A percentile compares a stretch with the other conserved stretches of the same genome.
These are phyloP conservation scores for Ophiostoma populinum DNA, from an alignment of 2,329 filamentous ascomycete genomes.

Conservation along the genomic window DNA sequence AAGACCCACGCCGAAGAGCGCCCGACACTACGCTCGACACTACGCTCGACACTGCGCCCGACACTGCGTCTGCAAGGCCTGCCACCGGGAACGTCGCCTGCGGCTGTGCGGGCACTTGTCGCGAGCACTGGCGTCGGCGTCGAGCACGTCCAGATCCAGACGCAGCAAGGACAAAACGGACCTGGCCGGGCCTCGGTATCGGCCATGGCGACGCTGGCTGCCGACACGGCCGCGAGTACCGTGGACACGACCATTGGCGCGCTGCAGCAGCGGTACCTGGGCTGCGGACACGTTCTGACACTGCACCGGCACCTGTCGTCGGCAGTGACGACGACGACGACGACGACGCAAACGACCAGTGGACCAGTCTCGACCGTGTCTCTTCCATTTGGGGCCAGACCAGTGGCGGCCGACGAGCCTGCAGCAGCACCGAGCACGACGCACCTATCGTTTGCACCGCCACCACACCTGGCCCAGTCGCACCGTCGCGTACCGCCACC, in stretches of 20 bases:
- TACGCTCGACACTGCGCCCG: too few relatives aligned
- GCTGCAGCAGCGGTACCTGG: constrained; percentile 70
- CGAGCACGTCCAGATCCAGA: constrained; percentile 56
- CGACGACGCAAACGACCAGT: neutral
- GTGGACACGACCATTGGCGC: constrained; percentile 66
- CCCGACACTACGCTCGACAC: too few relatives aligned
- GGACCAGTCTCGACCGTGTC: too few relatives aligned
- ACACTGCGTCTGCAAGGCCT: constrained; percentile 44
- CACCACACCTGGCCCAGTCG: neutral
- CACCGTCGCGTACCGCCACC: constrained; percentile 1
- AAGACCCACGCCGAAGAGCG: too few relatives aligned
- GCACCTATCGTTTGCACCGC: neutral
- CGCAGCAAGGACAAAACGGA: constrained; percentile 44
- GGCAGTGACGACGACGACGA: constrained; percentile 29
- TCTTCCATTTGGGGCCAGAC: constrained; percentile 18
- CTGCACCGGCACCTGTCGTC: constrained; percentile 74
- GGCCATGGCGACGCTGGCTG: constrained; percentile 65
- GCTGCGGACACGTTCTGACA: constrained; percentile 66
- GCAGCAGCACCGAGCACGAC: neutral
- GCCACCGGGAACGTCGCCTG: constrained; percentile 41
- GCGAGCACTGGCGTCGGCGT: constrained; percentile 37
- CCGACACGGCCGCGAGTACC: constrained; percentile 65
- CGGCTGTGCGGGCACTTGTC: constrained; percentile 41
- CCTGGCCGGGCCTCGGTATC: too few relatives aligned
- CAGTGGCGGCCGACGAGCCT: constrained; percentile 1